Percentiles rank a stretch among this genome's conserved stretches.
These are phyloP conservation scores for Dipteronia dyeriana DNA, from an alignment of 345 rosid genomes.

Conservation along the genomic window DNA sequence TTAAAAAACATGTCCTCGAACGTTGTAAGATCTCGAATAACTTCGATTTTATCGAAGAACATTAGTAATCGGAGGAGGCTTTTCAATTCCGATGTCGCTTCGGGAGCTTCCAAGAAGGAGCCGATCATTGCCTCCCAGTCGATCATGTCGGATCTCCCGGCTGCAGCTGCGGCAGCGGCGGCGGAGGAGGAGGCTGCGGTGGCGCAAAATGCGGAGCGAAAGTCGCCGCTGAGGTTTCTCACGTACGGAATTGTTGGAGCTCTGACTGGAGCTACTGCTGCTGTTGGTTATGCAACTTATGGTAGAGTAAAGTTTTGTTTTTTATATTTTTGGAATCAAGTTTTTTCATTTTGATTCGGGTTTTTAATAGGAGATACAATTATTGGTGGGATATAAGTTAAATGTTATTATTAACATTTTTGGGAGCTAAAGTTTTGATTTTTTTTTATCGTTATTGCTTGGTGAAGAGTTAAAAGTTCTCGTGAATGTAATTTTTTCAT, in stretches of 20 bases:
- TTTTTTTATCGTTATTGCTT: background rate
- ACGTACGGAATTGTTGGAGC: conserved; percentile 53
- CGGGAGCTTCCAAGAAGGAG: conserved; percentile 43
- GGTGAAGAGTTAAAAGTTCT: background rate
- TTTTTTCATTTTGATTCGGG: background rate
- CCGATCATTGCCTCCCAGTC: conserved; percentile 49
- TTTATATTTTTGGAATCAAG: background rate
- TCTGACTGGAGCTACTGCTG: conserved; percentile 60
- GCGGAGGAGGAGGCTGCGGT: conserved; percentile 28
- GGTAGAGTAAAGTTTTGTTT: conserved; percentile 39
- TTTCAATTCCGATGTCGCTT: conserved; percentile 42
- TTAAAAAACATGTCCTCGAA: conserved; percentile 46
- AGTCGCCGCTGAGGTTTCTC: conserved; percentile 50
- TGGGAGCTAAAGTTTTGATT: background rate
- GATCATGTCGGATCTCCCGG: conserved; percentile 44
- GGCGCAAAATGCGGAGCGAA: conserved; percentile 34
- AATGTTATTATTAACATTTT: background rate
- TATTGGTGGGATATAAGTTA: background rate
- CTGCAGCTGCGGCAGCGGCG: conserved; percentile 28
- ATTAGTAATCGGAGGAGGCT: conserved; percentile 23
- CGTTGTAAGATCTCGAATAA: conserved; percentile 54
- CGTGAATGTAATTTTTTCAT: background rate
- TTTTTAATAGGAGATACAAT: background rate
- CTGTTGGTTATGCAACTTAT: conserved; percentile 57
- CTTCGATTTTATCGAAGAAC: conserved; percentile 17